Evolutionary conservation across 2,329 filamentous ascomycete genomes (phyloP).

Genomic region (Aspergillus pseudotamarii): DNA sequence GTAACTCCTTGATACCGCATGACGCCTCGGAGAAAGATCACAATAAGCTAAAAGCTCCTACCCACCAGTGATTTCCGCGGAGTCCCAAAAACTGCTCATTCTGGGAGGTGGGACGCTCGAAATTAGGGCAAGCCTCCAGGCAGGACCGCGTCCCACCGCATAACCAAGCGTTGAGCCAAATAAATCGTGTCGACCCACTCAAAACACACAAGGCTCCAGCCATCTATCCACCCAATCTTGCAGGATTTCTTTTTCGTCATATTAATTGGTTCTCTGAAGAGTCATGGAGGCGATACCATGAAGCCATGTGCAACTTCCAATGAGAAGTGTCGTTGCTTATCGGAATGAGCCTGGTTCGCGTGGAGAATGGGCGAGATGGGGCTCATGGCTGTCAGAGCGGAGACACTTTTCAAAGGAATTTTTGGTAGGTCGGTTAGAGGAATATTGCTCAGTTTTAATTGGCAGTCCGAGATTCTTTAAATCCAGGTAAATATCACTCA

Average conservation of each 20-base stretch:
- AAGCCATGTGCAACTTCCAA: not conserved
- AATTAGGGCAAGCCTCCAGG: not conserved
- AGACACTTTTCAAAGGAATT: not conserved
- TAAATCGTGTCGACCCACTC: not conserved
- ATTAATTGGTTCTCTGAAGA: not conserved
- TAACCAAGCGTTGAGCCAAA: not conserved
- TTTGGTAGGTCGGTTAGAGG: not conserved
- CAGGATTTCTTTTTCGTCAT: not conserved
- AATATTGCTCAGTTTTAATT: not conserved
- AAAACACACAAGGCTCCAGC: too few species aligned
- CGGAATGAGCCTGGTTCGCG: not conserved
- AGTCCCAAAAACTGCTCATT: not conserved
- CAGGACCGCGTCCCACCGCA: not conserved
- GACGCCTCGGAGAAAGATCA: slow-evolving; percentile 3
- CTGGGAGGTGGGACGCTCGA: not conserved
- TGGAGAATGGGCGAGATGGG: not conserved
- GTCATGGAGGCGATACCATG: not conserved
- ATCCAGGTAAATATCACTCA: not conserved
- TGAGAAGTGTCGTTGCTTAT: not conserved
- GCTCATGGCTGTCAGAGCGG: not conserved
- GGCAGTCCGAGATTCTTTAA: not conserved
- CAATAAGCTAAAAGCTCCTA: not conserved
- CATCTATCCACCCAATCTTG: not conserved
- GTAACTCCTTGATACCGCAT: not conserved
- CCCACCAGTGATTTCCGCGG: slow-evolving; percentile 1